phyloP scores from a whole-genome alignment of 164 flowering plant genomes.

The Umbilicus rupestris region DNA sequence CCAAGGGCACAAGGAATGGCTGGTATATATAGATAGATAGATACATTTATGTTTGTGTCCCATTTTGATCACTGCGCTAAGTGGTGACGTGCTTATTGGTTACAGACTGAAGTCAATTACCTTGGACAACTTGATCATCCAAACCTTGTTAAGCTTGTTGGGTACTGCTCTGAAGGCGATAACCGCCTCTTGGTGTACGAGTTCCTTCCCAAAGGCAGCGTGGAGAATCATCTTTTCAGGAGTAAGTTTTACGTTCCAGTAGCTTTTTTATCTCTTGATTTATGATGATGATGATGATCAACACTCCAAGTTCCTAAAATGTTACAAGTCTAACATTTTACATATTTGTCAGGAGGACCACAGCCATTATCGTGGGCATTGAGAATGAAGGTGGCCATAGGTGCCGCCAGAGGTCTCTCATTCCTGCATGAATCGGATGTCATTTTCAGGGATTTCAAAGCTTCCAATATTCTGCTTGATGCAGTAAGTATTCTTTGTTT shows the following conservation, averaged over 20 bases:
- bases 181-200: conserved; percentile 81
- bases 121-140: conserved; percentile 85
- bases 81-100: not conserved
- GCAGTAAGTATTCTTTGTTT: conserved; percentile 32
- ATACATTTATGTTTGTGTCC: conserved; percentile 16
- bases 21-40: conserved; percentile 11
- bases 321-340: not conserved
- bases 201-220: conserved; percentile 91
- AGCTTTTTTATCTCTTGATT: not conserved
- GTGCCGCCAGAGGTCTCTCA: conserved; percentile 76
- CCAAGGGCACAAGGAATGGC: conserved; percentile 10
- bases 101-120: conserved; percentile 74
- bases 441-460: conserved; percentile 78
- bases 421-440: conserved; percentile 78
- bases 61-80: not conserved
- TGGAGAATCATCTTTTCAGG: conserved; percentile 89
- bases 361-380: conserved; percentile 77
- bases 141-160: conserved; percentile 80
- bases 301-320: not conserved
- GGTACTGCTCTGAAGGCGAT: conserved; percentile 81
- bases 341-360: conserved; percentile 46
- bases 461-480: conserved; percentile 77
- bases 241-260: conserved; percentile 35
- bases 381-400: conserved; percentile 77
- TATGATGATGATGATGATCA: no score